Conservation (phyloP, 2,329 filamentous ascomycete genomes). For the Penicillium sp. region DNA sequence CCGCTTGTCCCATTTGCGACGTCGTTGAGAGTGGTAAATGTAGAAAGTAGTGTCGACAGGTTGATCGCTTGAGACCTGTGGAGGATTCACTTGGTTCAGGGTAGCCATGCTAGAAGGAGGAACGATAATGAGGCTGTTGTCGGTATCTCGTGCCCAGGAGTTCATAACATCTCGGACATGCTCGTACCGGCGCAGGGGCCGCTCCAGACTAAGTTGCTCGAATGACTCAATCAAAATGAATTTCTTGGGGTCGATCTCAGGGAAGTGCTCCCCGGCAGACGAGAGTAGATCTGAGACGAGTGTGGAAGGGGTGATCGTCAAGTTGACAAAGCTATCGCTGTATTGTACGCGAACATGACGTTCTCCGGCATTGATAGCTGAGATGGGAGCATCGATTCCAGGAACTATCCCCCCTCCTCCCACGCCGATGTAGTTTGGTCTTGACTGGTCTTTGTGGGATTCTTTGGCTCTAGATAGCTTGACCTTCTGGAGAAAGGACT, state of each 20-base stretch:
- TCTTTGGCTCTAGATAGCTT: slow-evolving; percentile 23
- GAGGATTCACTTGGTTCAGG: slow-evolving; percentile 56
- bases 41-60: slow-evolving; percentile 68
- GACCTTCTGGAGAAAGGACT: slow-evolving; percentile 23
- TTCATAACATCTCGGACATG: slow-evolving; percentile 84
- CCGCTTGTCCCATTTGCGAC: slow-evolving; percentile 86
- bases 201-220: slow-evolving; percentile 71
- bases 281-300: slow-evolving; percentile 71
- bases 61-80: slow-evolving; percentile 62
- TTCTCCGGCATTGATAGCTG: slow-evolving; percentile 77
- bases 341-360: slow-evolving; percentile 73
- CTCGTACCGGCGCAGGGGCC: slow-evolving; percentile 82
- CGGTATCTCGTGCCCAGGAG: slow-evolving; percentile 81
- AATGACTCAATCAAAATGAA: slow-evolving; percentile 80
- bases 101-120: slow-evolving; percentile 56
- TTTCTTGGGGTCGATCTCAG: slow-evolving; percentile 62
- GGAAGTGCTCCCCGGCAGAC: slow-evolving; percentile 63
- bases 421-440: slow-evolving; percentile 21
- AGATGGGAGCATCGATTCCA: slow-evolving; percentile 72
- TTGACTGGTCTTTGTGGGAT: slow-evolving; percentile 9
- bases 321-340: slow-evolving; percentile 64
- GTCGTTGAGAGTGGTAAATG: slow-evolving; percentile 77
- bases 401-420: slow-evolving; percentile 40
- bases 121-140: slow-evolving; percentile 71
- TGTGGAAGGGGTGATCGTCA: slow-evolving; percentile 74